Base-by-base conservation (phyloP, 2,329 filamentous ascomycete species). In the Zarea fungicola region DNA sequence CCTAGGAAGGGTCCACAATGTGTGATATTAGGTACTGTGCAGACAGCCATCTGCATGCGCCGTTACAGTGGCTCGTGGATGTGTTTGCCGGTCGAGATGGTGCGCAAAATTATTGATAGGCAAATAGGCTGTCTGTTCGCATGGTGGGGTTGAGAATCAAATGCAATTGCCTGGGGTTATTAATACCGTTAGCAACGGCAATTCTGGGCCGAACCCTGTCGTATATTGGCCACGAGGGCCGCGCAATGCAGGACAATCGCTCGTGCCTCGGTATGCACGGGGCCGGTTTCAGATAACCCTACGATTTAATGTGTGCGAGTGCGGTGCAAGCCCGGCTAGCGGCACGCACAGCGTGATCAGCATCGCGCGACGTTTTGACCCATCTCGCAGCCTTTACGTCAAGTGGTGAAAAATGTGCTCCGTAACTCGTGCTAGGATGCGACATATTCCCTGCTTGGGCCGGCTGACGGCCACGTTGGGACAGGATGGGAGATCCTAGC, bases 281-380 rank as follows among this genome's bases (percentile, higher is more conserved):
- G 26, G 8, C 31, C 23, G 11, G 43, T 47, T 32, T 40, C 26
- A 32, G 7, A 32, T 31, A 48, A 36, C 44, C 44, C 36, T 48
- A 40, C 36, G n/a, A 4, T n/a, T n/a, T n/a, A n/a, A n/a, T n/a
- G n/a, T n/a, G 11, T 16, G 26, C 14, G 16, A n/a, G 16, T 41
- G 36, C 36, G 25, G 23, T 18, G 35, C 35, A 40, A 32, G 6
- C 32, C n/a, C 44, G 44, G 44, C 28, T 48, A 40, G 32, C 44
- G 44, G 44, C 44, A 48, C 44, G 28, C 31, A 26, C 26, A 35
- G 34, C 36, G 44, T 48, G 35, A 46, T 41, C 21, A 22, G 44
- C 13, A 21, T 7, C n/a, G 26, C 13, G n/a, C 34, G 8, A 11
- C 14, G 5, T 6, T 16, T 19, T 34, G 18, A 37, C 22, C 35